Evolutionary conservation across 140 eudicot genomes (phyloP), one percentile per base, ranked within the genome.

Genomic region (Ambrosia hybrid): DNA sequence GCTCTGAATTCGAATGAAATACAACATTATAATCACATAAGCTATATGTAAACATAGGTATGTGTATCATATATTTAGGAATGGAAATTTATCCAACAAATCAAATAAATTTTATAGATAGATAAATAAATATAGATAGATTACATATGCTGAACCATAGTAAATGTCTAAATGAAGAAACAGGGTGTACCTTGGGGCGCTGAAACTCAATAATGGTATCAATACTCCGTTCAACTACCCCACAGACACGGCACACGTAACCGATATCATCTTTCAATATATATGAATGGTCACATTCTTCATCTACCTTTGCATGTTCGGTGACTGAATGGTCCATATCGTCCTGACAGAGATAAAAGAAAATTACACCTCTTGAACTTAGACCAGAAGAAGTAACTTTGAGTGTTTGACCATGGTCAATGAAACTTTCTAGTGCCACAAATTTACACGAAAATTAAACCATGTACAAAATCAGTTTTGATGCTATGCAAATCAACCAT

Each of bases 211-310:
- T 88, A 9, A 94, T 94, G 62, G 91, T 68, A 14, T 94, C 99
- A 37, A 94, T 90, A 21, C 83, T 73, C 83, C 83, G 81, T 73
- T 83, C 71, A 71, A 94, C 82, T 15, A 94, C 91, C 51, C 99
- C 99, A 81, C 99, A 94, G 3, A 94, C 83, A 36, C 99, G 97
- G 65, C 99, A 94, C 17, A 94, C 99, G 60, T 86, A 84, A 55
- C 99, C 99, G 45, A 94, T 78, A 73, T 94, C 99, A 67, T 94
- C 99, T 81, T 86, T 94, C 43, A 90, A 71, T 57, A 94, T 82
- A 83, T 74, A 90, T 9, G 94, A 85, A 86, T 94, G 99, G 61
- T 94, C 99, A 72, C 99, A 94, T 33, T 86, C 96, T 16, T 74
- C 90, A 7, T 72, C 88, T 33, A 79, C 85, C 67, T 66, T 70